Evolutionary conservation across 1,284 basidiomycete genomes (phyloP).

Genomic region (Jaminaea rosea): DNA sequence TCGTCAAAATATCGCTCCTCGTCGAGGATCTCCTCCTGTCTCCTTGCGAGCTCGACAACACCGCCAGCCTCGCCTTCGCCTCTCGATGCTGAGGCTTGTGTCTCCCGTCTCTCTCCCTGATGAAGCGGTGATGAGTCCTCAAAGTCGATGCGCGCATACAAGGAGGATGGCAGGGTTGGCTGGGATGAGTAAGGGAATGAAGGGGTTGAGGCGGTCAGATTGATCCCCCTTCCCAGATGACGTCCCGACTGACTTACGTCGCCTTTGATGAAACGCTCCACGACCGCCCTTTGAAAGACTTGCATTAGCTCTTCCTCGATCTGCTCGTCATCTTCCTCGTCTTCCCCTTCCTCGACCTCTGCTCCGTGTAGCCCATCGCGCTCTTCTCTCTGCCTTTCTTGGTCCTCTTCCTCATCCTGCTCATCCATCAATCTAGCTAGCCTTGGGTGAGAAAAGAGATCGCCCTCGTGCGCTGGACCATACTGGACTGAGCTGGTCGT

Average conservation of each 20-base stretch:
- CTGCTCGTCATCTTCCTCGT: conserved; percentile 10
- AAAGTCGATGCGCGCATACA: conserved; percentile 7
- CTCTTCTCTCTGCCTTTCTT: neutral
- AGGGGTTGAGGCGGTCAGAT: neutral
- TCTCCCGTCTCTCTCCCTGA: neutral
- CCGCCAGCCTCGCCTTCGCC: neutral
- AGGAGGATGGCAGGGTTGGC: conserved; percentile 1
- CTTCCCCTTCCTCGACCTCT: conserved; percentile 4
- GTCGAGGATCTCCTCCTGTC: neutral
- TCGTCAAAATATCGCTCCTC: conserved; percentile 2
- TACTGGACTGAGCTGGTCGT: neutral
- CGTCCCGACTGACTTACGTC: neutral
- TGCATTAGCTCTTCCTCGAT: too few species aligned
- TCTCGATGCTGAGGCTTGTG: neutral
- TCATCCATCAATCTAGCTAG: neutral
- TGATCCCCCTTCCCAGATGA: neutral
- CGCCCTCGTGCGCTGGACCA: neutral
- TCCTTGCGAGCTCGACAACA: neutral
- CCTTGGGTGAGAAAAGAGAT: neutral
- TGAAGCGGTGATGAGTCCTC: neutral
- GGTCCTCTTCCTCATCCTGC: conserved; percentile 2
- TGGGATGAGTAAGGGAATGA: neutral
- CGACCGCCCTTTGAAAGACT: conserved; percentile 2
- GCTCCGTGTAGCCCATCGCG: conserved; percentile 4
- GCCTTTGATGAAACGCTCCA: conserved; percentile 9